Conservation (phyloP, 176 grass and related monocot species). For the Ensete ventricosum region DNA sequence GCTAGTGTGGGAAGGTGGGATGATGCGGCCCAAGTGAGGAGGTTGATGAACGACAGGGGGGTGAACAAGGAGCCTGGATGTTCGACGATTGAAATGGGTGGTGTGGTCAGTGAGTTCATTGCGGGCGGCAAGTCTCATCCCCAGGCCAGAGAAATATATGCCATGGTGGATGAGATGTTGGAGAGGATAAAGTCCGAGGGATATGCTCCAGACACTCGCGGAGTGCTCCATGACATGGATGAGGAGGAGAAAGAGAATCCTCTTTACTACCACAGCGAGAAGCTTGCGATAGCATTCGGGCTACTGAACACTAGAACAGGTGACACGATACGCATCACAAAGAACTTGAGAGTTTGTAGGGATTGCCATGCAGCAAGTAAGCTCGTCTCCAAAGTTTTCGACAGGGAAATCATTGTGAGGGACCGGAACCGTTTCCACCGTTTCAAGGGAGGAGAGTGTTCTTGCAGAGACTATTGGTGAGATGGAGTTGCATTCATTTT, state of each 20-base stretch:
- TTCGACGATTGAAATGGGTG: conserved; percentile 49
- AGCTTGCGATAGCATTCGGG: conserved; percentile 75
- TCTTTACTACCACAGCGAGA: conserved; percentile 74
- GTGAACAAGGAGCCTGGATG: conserved; percentile 63
- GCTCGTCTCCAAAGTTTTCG: conserved; percentile 48
- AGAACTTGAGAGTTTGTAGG: conserved; percentile 62
- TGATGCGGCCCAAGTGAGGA: conserved; percentile 45
- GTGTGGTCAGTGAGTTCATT: conserved; percentile 43
- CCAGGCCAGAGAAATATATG: conserved; percentile 38
- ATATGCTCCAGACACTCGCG: conserved; percentile 31
- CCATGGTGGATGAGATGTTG: conserved; percentile 54
- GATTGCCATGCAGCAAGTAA: conserved; percentile 64
- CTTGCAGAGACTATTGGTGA: conserved; percentile 85
- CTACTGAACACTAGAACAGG: conserved; percentile 36
- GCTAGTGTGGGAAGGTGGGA: conserved; percentile 52
- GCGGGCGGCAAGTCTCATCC: conserved; percentile 45
- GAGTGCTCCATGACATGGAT: conserved; percentile 38
- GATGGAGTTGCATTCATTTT: too few relatives aligned
- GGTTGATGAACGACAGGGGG: conserved; percentile 47
- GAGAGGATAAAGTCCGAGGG: conserved; percentile 44
- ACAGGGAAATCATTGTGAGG: conserved; percentile 57
- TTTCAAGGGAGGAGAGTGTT: conserved; percentile 61
- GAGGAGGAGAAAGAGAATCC: conserved; percentile 41
- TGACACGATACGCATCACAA: conserved; percentile 41
- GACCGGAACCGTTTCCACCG: conserved; percentile 77